Evolutionary conservation across 116 monocot genomes (phyloP).

Genomic region (Iris pallida): DNA sequence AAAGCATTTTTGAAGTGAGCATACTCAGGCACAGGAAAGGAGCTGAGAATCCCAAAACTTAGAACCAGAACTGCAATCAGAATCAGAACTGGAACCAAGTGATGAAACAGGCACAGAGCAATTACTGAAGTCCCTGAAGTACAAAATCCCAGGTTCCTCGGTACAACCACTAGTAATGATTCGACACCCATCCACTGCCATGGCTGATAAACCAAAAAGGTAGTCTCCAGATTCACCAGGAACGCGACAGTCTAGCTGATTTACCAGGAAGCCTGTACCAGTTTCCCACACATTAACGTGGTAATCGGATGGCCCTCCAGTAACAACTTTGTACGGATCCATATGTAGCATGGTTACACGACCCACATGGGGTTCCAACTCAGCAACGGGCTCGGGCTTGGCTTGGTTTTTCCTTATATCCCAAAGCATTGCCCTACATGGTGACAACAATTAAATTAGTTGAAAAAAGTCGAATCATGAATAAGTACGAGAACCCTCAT

Average conservation of each 20-base stretch:
- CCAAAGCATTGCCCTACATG: conserved; percentile 68
- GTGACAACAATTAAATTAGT: not conserved
- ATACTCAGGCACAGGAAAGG: not conserved
- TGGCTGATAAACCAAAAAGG: conserved; percentile 31
- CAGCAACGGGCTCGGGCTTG: conserved; percentile 27
- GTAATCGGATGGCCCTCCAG: conserved; percentile 46
- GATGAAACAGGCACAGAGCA: conserved; percentile 24
- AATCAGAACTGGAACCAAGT: not conserved
- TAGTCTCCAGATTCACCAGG: not conserved
- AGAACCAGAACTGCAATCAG: conserved; percentile 11
- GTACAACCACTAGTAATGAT: conserved; percentile 35
- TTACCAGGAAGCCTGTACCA: conserved; percentile 32
- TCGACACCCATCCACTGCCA: conserved; percentile 58
- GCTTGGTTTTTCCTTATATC: conserved; percentile 51
- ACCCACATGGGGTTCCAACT: conserved; percentile 40
- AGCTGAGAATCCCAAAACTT: conserved; percentile 58
- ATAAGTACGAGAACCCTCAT: too few relatives aligned
- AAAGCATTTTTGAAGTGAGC: too few relatives aligned
- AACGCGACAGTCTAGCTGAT: conserved; percentile 29
- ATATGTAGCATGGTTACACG: conserved; percentile 47
- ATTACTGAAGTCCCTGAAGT: conserved; percentile 48
- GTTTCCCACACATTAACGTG: conserved; percentile 62
- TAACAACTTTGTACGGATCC: conserved; percentile 70
- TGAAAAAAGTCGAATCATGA: too few relatives aligned
- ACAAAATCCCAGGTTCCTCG: conserved; percentile 16